phyloP scores from a whole-genome alignment of 352 stramenopile genomes.

The Pythium monospermum region DNA sequence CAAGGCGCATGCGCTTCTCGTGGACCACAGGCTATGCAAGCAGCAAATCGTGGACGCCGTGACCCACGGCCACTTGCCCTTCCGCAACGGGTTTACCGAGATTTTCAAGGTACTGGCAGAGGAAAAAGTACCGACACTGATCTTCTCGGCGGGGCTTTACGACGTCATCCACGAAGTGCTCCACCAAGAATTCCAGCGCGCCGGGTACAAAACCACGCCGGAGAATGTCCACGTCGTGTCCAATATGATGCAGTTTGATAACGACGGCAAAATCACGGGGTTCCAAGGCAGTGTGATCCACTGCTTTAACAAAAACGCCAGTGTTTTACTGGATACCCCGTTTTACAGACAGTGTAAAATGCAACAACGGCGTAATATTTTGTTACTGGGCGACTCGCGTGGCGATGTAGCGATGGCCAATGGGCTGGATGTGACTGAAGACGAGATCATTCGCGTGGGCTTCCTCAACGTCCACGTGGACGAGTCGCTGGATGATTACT shows the following conservation, averaged over 20 bases:
- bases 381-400: slow-evolving; percentile 63
- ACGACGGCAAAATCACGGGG: slow-evolving; percentile 31
- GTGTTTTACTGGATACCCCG: slow-evolving; percentile 51
- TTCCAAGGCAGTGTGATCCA: slow-evolving; percentile 68
- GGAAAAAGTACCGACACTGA: slow-evolving; percentile 63
- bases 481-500: slow-evolving; percentile 60
- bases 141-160: slow-evolving; percentile 67
- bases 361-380: slow-evolving; percentile 54
- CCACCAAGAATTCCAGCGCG: slow-evolving; percentile 34
- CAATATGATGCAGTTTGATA: slow-evolving; percentile 73
- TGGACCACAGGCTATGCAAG: slow-evolving; percentile 51
- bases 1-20: slow-evolving; percentile 41
- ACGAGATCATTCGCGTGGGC: slow-evolving; percentile 61
- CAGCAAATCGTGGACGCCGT: slow-evolving; percentile 43
- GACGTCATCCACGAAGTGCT: slow-evolving; percentile 71
- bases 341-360: slow-evolving; percentile 48
- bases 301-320: slow-evolving; percentile 74
- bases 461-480: slow-evolving; percentile 69
- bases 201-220: slow-evolving; percentile 18
- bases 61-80: slow-evolving; percentile 37
- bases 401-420: slow-evolving; percentile 55
- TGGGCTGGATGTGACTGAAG: slow-evolving; percentile 34
- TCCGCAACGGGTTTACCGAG: slow-evolving; percentile 55
- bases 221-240: slow-evolving; percentile 68
- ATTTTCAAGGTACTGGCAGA: slow-evolving; percentile 52